Base-by-base conservation (phyloP, 2,329 filamentous ascomycete genomes). In the Arthrobotrys conoides region DNA sequence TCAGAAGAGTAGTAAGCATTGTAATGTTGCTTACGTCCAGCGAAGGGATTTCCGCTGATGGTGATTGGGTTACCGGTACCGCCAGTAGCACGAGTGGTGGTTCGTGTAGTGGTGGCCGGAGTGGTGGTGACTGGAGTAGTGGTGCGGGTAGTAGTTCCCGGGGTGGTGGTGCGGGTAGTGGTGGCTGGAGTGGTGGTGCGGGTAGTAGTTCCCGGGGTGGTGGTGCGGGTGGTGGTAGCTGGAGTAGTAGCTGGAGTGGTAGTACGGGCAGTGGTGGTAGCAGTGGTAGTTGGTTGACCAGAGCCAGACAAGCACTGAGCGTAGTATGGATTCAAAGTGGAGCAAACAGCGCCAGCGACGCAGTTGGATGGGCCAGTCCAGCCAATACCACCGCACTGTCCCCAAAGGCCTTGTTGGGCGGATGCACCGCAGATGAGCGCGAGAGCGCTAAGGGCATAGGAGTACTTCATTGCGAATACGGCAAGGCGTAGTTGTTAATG, bases 1-100 rank as follows among this genome's bases (percentile, higher is more conserved):
- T 89, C 87, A 18, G 87, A 87, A n/a, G 86, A 85, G 81, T 89
- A 89, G 84, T 86, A 88, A 70, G 83, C 83, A 83, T 89, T 89
- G 82, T 87, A 86, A 85, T 87, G 89, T 81, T 87, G 84, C 64
- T 85, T 83, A 64, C 88, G 86, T 16, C 86, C 87, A 10, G 82
- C 77, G 83, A 88, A 89, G 14, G 87, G 87, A 84, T 89, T 89
- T n/a, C 80, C 80, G 6, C 76, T 80, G 71, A 80, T 66, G 44
- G 81, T 80, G 48, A 82, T 16, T 70, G 81, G 24, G 33, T 9
- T 57, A 20, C 67, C 68, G 24, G 27, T 6, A 33, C 55, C 57
- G n/a, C 61, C 64, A 24, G 22, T 48, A n/a, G 36, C 64, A 41
- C 30, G 16, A 9, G 68, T 68, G 30, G 68, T 78, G 46, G 61